phyloP scores from a whole-genome alignment of 2,329 filamentous ascomycete genomes.

The Cryphonectria carpinicola region DNA sequence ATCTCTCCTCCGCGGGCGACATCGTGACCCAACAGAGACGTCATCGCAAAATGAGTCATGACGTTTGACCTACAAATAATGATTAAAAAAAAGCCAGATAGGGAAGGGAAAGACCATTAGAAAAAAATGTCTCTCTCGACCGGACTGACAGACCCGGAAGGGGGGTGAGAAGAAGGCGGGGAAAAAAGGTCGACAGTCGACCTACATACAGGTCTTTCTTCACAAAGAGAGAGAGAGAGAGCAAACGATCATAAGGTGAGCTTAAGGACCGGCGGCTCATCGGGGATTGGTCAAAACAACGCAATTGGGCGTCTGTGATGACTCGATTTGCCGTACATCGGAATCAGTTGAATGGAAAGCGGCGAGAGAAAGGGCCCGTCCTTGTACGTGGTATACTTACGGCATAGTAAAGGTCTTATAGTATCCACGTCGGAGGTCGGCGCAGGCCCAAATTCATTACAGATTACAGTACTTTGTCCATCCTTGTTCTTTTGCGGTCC shows the following conservation, averaged over 20 bases:
- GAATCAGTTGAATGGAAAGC: not conserved
- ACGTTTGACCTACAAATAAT: not conserved
- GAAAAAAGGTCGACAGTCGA: too few species aligned
- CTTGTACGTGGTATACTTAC: too few species aligned
- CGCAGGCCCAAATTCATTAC: too few species aligned
- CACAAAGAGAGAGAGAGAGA: too few species aligned
- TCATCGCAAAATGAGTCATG: conserved; percentile 7
- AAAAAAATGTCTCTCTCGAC: not conserved
- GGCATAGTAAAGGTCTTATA: not conserved
- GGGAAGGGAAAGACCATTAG: not conserved
- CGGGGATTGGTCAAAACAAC: not conserved
- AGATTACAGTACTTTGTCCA: not conserved
- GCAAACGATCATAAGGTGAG: too few species aligned
- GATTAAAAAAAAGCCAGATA: too few species aligned
- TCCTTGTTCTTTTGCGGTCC: conserved; percentile 1
- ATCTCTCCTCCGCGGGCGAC: not conserved
- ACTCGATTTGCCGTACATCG: not conserved
- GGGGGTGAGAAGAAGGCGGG: too few species aligned
- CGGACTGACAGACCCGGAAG: too few species aligned
- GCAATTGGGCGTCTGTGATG: not conserved
- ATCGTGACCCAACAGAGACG: not conserved
- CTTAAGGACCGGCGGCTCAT: not conserved
- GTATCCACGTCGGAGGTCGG: conserved; percentile 8
- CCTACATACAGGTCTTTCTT: too few species aligned
- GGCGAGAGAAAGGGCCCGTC: conserved; percentile 4